Conservation (phyloP, 345 rosid species). For the Populus davidiana region DNA sequence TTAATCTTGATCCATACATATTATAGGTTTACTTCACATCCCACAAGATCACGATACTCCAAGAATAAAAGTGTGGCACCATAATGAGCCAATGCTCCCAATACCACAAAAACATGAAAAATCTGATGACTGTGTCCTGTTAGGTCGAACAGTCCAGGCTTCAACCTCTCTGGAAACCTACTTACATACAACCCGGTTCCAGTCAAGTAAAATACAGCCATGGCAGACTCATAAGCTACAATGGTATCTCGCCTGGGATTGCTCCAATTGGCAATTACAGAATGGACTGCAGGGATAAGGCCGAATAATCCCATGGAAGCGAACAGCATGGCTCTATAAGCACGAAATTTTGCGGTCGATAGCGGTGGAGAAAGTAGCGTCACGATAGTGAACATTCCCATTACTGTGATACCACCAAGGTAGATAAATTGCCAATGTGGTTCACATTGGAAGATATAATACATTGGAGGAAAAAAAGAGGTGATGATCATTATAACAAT, state of each 20-base stretch:
- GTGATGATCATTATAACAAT: conserved; percentile 88
- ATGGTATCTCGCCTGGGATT: conserved; percentile 61
- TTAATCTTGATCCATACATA: not conserved
- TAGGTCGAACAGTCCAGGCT: conserved; percentile 79
- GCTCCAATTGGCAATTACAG: conserved; percentile 58
- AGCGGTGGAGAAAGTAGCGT: conserved; percentile 67
- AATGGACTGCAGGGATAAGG: conserved; percentile 64
- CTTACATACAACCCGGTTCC: conserved; percentile 69
- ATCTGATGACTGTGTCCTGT: conserved; percentile 92
- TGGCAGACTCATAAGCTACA: conserved; percentile 57
- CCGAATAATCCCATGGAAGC: conserved; percentile 80
- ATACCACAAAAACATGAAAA: conserved; percentile 77
- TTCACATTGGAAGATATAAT: conserved; percentile 78
- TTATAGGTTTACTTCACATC: conserved; percentile 33
- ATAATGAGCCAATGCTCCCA: conserved; percentile 91
- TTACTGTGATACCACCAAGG: conserved; percentile 63
- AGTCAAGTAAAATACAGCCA: conserved; percentile 72
- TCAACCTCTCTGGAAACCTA: conserved; percentile 76
- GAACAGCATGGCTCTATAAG: conserved; percentile 65
- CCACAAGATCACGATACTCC: conserved; percentile 64
- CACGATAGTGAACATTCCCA: conserved; percentile 70
- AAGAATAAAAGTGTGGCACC: conserved; percentile 68
- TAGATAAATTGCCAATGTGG: conserved; percentile 72
- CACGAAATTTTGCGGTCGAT: conserved; percentile 53
- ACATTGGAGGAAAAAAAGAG: conserved; percentile 86